phyloP scores from a whole-genome alignment of 169 alveolate species.

The Amoebophrya sp. region DNA sequence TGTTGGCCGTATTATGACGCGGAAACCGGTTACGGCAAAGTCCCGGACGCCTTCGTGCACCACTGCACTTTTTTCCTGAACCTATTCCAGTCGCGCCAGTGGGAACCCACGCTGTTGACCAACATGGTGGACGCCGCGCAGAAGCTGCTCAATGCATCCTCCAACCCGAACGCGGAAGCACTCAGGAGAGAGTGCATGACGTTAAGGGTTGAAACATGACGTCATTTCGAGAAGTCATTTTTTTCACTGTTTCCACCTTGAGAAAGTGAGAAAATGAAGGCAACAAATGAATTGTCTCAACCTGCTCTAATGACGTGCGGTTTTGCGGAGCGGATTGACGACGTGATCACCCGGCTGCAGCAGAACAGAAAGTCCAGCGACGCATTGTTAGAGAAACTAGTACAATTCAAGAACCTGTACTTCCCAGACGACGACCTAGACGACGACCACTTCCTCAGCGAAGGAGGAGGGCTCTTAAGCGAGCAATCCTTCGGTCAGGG shows the following conservation, averaged over 20 bases:
- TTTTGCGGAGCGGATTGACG: neutral
- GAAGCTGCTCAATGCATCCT: too few relatives aligned
- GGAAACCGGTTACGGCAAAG: neutral
- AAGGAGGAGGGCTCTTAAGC: neutral
- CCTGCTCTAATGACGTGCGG: neutral
- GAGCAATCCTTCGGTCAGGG: neutral
- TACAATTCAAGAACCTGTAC: neutral
- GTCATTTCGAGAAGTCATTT: too few relatives aligned
- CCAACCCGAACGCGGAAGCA: too few relatives aligned
- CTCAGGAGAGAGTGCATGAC: too few relatives aligned
- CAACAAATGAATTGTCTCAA: too few relatives aligned
- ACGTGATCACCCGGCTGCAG: neutral
- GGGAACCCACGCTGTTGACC: neutral
- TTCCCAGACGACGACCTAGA: neutral
- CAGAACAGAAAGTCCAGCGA: neutral
- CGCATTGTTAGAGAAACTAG: neutral
- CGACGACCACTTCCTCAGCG: neutral
- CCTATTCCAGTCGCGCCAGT: neutral
- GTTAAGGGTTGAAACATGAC: too few relatives aligned
- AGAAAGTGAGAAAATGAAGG: too few relatives aligned
- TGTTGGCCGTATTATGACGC: too few relatives aligned
- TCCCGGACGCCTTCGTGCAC: neutral
- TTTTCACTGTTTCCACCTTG: too few relatives aligned
- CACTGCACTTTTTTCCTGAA: neutral
- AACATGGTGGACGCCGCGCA: neutral